A percentile compares a stretch with the other conserved stretches of the same genome.
Evolutionary conservation across 2,329 filamentous ascomycete species (phyloP).

Genomic region (Allantophomopsis lycopodina): DNA sequence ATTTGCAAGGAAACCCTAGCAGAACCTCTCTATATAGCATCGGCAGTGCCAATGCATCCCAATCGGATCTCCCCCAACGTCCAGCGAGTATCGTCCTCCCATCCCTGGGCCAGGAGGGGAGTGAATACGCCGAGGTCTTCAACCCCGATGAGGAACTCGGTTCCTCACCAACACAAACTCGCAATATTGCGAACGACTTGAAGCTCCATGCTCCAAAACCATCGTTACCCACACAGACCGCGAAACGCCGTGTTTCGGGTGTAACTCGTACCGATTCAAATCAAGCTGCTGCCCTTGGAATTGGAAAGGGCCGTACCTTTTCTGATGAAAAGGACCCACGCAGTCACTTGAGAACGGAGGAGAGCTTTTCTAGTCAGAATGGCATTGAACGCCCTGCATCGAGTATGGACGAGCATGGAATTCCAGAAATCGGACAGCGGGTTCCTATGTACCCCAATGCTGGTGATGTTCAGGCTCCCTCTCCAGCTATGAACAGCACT

Average conservation of each 20-base stretch:
- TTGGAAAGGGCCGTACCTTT: slow-evolving; percentile 54
- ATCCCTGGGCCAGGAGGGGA: slow-evolving; percentile 78
- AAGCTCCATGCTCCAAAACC: slow-evolving; percentile 84
- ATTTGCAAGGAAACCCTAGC: slow-evolving; percentile 27
- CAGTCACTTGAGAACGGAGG: slow-evolving; percentile 45
- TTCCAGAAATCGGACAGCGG: slow-evolving; percentile 81
- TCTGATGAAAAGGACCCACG: slow-evolving; percentile 35
- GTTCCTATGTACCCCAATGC: slow-evolving; percentile 90
- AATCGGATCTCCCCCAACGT: slow-evolving; percentile 33
- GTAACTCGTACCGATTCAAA: slow-evolving; percentile 90
- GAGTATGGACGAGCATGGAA: slow-evolving; percentile 62
- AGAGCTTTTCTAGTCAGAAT: slow-evolving; percentile 39
- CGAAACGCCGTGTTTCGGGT: slow-evolving; percentile 67
- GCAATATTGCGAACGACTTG: slow-evolving; percentile 66
- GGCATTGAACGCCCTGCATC: slow-evolving; percentile 37
- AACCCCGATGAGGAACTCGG: slow-evolving; percentile 30
- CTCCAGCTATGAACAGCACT: slow-evolving; percentile 44
- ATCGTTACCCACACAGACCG: slow-evolving; percentile 66
- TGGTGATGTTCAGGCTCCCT: slow-evolving; percentile 91
- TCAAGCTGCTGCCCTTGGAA: slow-evolving; percentile 69
- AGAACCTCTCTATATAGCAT: slow-evolving; percentile 21
- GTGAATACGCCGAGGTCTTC: slow-evolving; percentile 62
- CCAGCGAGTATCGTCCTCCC: slow-evolving; percentile 69
- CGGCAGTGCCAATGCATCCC: slow-evolving; percentile 20
- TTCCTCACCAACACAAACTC: slow-evolving; percentile 54